Evolutionary conservation across 1,284 basidiomycete species (phyloP), one percentile per base, ranked within the genome.

Genomic region (Apiotrichum domesticum): DNA sequence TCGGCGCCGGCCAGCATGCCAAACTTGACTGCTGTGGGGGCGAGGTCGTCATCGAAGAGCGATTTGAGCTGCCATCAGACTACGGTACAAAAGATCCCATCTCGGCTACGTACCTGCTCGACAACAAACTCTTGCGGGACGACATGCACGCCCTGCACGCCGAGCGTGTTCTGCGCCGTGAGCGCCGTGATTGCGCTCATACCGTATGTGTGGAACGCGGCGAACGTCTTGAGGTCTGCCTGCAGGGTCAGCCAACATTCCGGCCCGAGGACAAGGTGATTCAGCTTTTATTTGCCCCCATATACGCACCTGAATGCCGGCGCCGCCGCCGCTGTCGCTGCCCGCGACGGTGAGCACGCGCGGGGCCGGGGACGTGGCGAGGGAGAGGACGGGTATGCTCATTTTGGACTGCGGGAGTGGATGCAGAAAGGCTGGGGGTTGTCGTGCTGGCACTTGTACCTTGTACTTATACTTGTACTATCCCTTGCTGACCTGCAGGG

Each of bases 111-210:
- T 32, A 84, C 89, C 81, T 88, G 87, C 70, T 84, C 80, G 54
- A 79, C 78, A 47, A 92, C 81, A 67, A 91, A 91, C 6, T 80
- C 80, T 0, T 86, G 80, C 0, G 87, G 85, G 1, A 81, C 71
- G 2, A 83, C 78, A 62, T 87, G 83, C 0, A 91, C 80, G 1
- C 75, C 86, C 59, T 88, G 84, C 0, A 97, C 92, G 4, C 91
- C 92, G 0, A 76, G 80, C 0, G 93, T 96, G 72, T 96, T 96
- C 72, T 98, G 94, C 0, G 93, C 89, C 0, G 90, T 94, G 47
- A 97, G 74, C 0, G 91, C 92, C 0, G 94, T 96, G 54, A 95
- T 78, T 4, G 85, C 90, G 56, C 85, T 88, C n/a, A 88, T 82
- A n/a, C 90, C 94, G 69, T 93, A 96, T 65, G 87, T 88, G 35